phyloP scores from a whole-genome alignment of 139 green algal genomes.

The Volvox reticuliferus region DNA sequence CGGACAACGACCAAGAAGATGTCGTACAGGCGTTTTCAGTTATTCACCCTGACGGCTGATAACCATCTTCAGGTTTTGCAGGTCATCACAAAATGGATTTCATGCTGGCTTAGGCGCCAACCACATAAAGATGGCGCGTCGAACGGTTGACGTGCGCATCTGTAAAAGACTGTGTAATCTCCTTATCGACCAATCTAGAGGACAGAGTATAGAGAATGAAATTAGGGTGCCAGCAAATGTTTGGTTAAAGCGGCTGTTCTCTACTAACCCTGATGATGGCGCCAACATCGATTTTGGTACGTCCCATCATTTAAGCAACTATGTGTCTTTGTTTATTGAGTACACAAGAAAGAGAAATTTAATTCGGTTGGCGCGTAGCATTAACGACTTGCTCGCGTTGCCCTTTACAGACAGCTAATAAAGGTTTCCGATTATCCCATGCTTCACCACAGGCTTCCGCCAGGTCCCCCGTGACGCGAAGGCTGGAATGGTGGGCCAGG shows the following conservation, averaged over 20 bases:
- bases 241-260: not conserved
- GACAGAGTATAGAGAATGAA: not conserved
- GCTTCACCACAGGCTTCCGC: slow-evolving; percentile 68
- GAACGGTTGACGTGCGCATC: not conserved
- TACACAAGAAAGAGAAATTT: not conserved
- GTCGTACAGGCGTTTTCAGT: too few relatives aligned
- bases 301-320: not conserved
- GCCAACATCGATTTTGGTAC: slow-evolving; percentile 30
- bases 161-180: not conserved
- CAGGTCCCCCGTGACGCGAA: slow-evolving; percentile 80
- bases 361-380: not conserved
- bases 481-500: slow-evolving; percentile 80
- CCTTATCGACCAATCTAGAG: not conserved
- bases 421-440: not conserved
- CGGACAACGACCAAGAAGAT: too few relatives aligned
- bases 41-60: not conserved
- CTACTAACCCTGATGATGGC: not conserved
- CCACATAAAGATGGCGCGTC: not conserved
- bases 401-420: too few relatives aligned
- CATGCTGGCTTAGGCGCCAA: not conserved
- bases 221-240: not conserved
- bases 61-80: not conserved
- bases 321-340: too few relatives aligned
- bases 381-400: not conserved
- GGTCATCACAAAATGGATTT: not conserved